Base-by-base conservation (phyloP, 345 rosid genomes). In the Diplotaxis tenuifolia region DNA sequence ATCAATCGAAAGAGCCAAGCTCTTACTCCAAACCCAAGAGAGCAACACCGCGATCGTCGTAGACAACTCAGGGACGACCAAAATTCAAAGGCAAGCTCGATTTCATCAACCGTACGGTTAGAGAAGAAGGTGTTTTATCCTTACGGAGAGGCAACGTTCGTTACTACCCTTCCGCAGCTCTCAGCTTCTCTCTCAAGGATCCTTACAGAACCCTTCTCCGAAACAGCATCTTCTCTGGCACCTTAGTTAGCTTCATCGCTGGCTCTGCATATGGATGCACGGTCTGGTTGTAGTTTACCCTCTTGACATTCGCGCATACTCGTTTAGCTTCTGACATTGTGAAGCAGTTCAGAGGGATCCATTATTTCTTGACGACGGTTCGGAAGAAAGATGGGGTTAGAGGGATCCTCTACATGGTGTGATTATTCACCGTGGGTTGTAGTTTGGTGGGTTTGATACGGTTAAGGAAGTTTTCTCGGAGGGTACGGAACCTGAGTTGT, bases 211-310 rank as follows among this genome's bases (percentile, higher is more conserved):
- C 83, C 83, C 79, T 95, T 65, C 81, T 92, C 57, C 75, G 96
- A 62, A 86, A 84, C 55, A 80, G 83, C 82, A 78, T 84, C 52
- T 22, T 87, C 16, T 85, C 96, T 14, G 96, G 99, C 6, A 75
- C 88, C 52, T 78, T 92, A 6, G 96, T 96, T 73, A 95, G 92
- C 81, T 94, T 89, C 76, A 73, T 88, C 1, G 96, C 98, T 1
- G 97, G 98, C 15, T 86, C 97, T 73, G 94, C 91, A 0, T 96
- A 96, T 56, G 99, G 96, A 18, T 95, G 99, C 40, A 84, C 96
- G 18, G 86, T 23, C 70, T 88, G 73, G 75, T 89, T 55, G 69
- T 93, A 11, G 90, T 95, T 75, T 95, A 95, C 83, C 97, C 96
- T 7, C 96, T 92, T n/a, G 99, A 92, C 65, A 92, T 92, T n/a